A percentile compares a stretch with the other conserved stretches of the same genome.
phyloP scores from a whole-genome alignment of 2,329 filamentous ascomycete genomes.

The Ilyonectria sp. region DNA sequence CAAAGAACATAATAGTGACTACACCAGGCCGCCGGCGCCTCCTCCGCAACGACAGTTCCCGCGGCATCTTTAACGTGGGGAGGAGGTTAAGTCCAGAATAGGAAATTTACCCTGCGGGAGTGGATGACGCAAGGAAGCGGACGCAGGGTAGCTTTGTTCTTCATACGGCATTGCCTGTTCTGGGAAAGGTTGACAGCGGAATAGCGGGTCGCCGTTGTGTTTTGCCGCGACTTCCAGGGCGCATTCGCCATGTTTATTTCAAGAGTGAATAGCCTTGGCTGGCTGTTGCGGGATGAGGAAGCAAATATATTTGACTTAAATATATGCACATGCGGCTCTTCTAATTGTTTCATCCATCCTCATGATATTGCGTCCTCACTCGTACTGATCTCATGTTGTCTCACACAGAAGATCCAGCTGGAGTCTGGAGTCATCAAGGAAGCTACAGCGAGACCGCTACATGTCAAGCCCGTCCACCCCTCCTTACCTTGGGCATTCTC shows the following conservation, averaged over 20 bases:
- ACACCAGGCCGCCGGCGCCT: conserved; percentile 3
- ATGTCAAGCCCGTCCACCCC: not conserved
- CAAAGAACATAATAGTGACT: not conserved
- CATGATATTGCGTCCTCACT: not conserved
- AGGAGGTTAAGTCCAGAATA: not conserved
- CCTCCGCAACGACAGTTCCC: not conserved
- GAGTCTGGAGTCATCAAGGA: not conserved
- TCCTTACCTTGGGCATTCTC: not conserved
- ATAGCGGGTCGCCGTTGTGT: conserved; percentile 8
- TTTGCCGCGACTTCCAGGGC: not conserved
- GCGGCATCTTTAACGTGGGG: not conserved
- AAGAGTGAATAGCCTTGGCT: not conserved
- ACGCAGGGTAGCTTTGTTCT: not conserved
- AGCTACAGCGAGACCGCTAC: not conserved
- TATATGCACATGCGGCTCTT: conserved; percentile 15
- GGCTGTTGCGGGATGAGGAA: not conserved
- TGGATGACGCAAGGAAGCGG: not conserved
- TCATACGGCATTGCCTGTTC: conserved; percentile 37
- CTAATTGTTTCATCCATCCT: not conserved
- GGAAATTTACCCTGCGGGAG: not conserved
- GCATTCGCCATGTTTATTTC: not conserved
- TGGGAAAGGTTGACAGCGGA: conserved; percentile 27
- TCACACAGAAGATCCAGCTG: not conserved
- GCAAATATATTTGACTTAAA: not conserved
- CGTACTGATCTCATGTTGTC: not conserved